These are phyloP conservation scores for Plicaturopsis crispa DNA, from an alignment of 768 basidiomycete species.

Conservation along the genomic window DNA sequence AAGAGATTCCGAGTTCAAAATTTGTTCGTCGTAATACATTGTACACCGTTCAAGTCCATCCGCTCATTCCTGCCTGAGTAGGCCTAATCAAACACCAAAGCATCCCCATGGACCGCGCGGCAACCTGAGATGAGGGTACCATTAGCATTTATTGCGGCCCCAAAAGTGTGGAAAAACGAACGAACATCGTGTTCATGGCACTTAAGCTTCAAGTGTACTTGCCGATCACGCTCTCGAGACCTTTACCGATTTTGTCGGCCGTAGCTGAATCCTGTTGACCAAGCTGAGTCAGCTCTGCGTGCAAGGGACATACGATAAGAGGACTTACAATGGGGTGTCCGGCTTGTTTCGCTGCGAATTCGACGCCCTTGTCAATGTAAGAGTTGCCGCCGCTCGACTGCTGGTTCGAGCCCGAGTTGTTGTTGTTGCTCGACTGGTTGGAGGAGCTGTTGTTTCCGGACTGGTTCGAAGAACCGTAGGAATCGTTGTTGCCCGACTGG, in stretches of 20 bases:
- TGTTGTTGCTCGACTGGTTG: slow-evolving; percentile 7
- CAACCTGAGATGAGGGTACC: too few species aligned
- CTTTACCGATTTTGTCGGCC: slow-evolving; percentile 28
- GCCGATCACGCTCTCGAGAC: slow-evolving; percentile 19
- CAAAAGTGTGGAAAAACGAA: too few species aligned
- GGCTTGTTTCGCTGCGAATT: slow-evolving; percentile 25
- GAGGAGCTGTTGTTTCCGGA: slow-evolving; percentile 15
- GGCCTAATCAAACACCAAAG: too few species aligned
- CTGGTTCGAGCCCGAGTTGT: slow-evolving; percentile 5
- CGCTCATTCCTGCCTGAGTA: too few species aligned
- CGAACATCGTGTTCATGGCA: too few species aligned
- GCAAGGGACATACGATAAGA: background rate
- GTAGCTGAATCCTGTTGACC: slow-evolving; percentile 24
- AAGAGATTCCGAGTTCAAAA: too few species aligned
- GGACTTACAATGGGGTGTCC: slow-evolving; percentile 37
- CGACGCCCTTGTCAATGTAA: slow-evolving; percentile 23
- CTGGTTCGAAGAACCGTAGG: background rate
- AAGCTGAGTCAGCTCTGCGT: too few species aligned
- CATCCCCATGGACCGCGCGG: too few species aligned
- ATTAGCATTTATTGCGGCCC: too few species aligned
- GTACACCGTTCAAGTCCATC: too few species aligned
- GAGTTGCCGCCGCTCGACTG: slow-evolving; percentile 12
- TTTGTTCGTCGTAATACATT: too few species aligned
- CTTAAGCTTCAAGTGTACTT: too few species aligned
- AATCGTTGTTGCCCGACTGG: slow-evolving; percentile 1